These are phyloP conservation scores for Globisporangium irregulare DNA, from an alignment of 352 stramenopile species.

Conservation along the genomic window DNA sequence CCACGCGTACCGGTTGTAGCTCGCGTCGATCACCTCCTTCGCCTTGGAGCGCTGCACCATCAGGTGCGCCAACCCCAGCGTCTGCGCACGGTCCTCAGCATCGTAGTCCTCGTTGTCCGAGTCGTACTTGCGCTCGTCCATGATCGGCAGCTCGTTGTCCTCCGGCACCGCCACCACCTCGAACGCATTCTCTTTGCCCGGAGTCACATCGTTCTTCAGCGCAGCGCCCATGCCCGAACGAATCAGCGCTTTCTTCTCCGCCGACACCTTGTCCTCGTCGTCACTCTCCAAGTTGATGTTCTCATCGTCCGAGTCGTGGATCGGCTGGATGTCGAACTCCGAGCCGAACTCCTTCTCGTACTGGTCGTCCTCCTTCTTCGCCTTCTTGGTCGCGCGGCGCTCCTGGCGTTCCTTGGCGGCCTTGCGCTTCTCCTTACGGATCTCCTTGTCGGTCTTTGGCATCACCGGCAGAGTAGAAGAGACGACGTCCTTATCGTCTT, in stretches of 20 bases:
- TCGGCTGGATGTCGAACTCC: slow-evolving; percentile 61
- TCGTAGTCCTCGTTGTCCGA: slow-evolving; percentile 98
- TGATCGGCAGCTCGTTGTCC: slow-evolving; percentile 38
- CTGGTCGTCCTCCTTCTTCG: slow-evolving; percentile 82
- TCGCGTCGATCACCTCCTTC: slow-evolving; percentile 98
- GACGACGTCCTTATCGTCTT: slow-evolving; percentile 51
- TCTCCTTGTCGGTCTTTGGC: slow-evolving; percentile 98
- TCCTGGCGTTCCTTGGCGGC: slow-evolving; percentile 93
- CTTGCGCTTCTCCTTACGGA: slow-evolving; percentile 96
- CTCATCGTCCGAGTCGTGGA: slow-evolving; percentile 38
- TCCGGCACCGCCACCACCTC: slow-evolving; percentile 52
- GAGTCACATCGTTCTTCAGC: slow-evolving; percentile 28
- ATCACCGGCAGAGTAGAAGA: slow-evolving; percentile 67
- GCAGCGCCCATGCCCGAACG: slow-evolving; percentile 81
- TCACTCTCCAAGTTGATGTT: slow-evolving; percentile 30
- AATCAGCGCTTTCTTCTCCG: slow-evolving; percentile 81
- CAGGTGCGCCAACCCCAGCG: slow-evolving; percentile 97
- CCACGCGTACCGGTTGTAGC: slow-evolving; percentile 99
- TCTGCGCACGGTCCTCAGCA: slow-evolving; percentile 94
- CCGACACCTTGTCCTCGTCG: slow-evolving; percentile 53
- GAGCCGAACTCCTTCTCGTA: slow-evolving; percentile 79
- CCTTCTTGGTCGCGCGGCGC: slow-evolving; percentile 70
- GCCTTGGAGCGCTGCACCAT: slow-evolving; percentile 97
- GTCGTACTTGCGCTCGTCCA: slow-evolving; percentile 93
- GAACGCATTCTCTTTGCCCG: slow-evolving; percentile 27